Percentiles rank a stretch among this genome's conserved stretches.
These are phyloP conservation scores for Rhytidhysteron rufulum DNA, from an alignment of 2,329 filamentous ascomycete species.

Conservation along the genomic window DNA sequence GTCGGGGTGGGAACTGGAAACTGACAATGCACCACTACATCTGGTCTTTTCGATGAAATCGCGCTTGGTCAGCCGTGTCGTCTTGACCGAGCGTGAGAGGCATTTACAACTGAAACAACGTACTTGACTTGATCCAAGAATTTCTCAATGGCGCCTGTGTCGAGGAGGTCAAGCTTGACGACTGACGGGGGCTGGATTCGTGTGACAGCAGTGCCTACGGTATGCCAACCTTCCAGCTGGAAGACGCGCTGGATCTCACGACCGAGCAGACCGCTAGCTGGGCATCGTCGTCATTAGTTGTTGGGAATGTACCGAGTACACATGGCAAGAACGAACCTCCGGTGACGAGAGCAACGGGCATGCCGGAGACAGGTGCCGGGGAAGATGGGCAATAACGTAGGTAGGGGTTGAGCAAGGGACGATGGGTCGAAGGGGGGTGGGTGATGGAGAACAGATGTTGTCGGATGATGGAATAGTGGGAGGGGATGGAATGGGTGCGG, in stretches of 20 bases:
- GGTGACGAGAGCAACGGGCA: conserved; percentile 66
- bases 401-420: too few species aligned
- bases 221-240: conserved; percentile 56
- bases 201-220: conserved; percentile 54
- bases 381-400: too few species aligned
- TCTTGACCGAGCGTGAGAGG: too few species aligned
- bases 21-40: conserved; percentile 78
- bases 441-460: conserved; percentile 2
- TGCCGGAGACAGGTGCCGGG: too few species aligned
- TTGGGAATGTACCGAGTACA: too few species aligned
- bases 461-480: too few species aligned
- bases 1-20: conserved; percentile 5
- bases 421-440: conserved; percentile 5
- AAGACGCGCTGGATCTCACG: conserved; percentile 74
- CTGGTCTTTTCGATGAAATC: conserved; percentile 57
- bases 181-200: conserved; percentile 68
- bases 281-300: conserved; percentile 7
- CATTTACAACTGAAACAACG: too few species aligned
- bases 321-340: conserved; percentile 55
- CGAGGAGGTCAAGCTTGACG: conserved; percentile 49
- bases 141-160: conserved; percentile 42
- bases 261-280: conserved; percentile 73
- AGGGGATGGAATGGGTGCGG: too few species aligned
- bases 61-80: too few species aligned
- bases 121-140: conserved; percentile 53